Conservation (phyloP, 1,284 basidiomycete genomes). For the Coriolopsis trogii region DNA sequence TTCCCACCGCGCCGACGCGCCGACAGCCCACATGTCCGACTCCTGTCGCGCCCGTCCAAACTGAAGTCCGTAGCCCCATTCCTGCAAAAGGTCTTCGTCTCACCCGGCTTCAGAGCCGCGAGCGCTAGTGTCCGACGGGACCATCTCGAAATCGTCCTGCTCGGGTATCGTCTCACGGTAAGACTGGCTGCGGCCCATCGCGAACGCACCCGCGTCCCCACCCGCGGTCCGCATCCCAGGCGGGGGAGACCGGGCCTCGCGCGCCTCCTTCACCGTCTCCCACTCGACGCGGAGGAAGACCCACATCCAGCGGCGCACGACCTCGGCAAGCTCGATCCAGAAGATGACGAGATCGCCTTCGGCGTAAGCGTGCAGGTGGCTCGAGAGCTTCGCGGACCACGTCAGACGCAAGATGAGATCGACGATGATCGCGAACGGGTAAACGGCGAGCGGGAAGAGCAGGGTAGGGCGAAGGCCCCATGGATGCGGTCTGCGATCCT, state of each 20-base stretch:
- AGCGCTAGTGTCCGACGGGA: slow-evolving; percentile 19
- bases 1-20: slow-evolving; percentile 21
- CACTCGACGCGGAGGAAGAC: slow-evolving; percentile 96
- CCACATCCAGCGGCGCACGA: slow-evolving; percentile 94
- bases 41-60: slow-evolving; percentile 1
- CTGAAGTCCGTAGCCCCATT: neutral
- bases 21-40: too few relatives aligned
- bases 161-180: slow-evolving; percentile 20
- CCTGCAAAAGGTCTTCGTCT: neutral
- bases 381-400: slow-evolving; percentile 92
- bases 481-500: slow-evolving; percentile 44
- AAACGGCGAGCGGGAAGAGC: slow-evolving; percentile 81
- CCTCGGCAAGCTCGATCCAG: slow-evolving; percentile 89
- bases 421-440: slow-evolving; percentile 83
- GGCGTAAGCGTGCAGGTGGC: slow-evolving; percentile 82
- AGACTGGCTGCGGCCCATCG: slow-evolving; percentile 16
- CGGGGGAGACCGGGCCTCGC: slow-evolving; percentile 25
- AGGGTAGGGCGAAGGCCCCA: slow-evolving; percentile 75
- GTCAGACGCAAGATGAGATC: slow-evolving; percentile 93
- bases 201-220: slow-evolving; percentile 4
- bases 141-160: slow-evolving; percentile 33
- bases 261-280: slow-evolving; percentile 72
- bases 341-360: slow-evolving; percentile 89
- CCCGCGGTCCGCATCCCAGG: slow-evolving; percentile 1
- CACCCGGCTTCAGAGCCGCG: slow-evolving; percentile 15